Percentiles rank a stretch among this genome's conserved stretches.
These are phyloP conservation scores for Phaffia australis DNA, from an alignment of 768 basidiomycete genomes.

Conservation along the genomic window DNA sequence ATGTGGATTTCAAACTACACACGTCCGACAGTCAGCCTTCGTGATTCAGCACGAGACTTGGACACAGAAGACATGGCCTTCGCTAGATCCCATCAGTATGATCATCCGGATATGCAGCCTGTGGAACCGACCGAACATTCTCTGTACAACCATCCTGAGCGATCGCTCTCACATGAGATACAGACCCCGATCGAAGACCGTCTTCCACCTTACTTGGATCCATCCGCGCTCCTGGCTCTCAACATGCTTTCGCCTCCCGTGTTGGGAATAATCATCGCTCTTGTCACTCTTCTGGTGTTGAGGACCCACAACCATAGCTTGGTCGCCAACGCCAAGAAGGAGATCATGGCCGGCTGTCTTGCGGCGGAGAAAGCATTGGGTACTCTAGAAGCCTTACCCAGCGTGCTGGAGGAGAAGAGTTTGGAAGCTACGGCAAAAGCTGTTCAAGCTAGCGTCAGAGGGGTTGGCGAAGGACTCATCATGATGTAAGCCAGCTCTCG, in stretches of 20 bases:
- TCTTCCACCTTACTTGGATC: constrained; percentile 71
- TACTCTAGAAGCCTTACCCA: constrained; percentile 70
- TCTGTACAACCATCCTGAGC: no score
- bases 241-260: constrained; percentile 87
- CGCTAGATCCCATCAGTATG: no score
- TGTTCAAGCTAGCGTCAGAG: constrained; percentile 67
- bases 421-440: constrained; percentile 68
- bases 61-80: no score
- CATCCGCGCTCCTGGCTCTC: constrained; percentile 70
- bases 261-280: constrained; percentile 75
- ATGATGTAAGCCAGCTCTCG: constrained; percentile 29
- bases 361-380: constrained; percentile 77
- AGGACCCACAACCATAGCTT: constrained; percentile 33
- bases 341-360: constrained; percentile 70
- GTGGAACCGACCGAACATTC: no score
- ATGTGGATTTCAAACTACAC: no score
- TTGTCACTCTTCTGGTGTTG: constrained; percentile 68
- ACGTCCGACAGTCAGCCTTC: no score
- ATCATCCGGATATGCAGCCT: no score
- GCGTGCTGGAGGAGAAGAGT: constrained; percentile 74
- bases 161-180: no score
- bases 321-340: constrained; percentile 56
- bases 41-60: no score
- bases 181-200: constrained; percentile 15
- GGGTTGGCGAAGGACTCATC: constrained; percentile 57